Evolutionary conservation across 2,329 filamentous ascomycete species (phyloP), one percentile per base, ranked within the genome.

Genomic region (Kalmusia sp.): DNA sequence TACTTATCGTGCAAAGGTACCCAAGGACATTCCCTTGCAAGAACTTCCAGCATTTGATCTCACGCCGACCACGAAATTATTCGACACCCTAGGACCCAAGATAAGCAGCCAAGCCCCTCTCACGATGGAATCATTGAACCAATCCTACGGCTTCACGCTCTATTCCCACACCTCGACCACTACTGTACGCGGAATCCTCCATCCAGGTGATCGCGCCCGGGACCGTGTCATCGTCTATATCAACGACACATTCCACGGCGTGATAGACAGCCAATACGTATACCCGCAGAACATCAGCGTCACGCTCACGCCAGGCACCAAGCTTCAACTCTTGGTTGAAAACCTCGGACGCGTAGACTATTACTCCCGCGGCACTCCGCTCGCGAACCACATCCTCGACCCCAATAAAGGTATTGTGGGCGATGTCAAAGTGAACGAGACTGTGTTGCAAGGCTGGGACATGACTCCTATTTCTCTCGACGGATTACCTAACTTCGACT

Each of bases 341-440:
- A 83, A 82, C 44, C 70, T 83, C n/a, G 80, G 80, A 1, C 74
- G 80, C 2, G 77, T 82, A 1, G 77, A 82, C 54, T 81, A 79
- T 54, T 73, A 73, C 41, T 73, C 75, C 2, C 62, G 67, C 4
- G 68, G 80, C 8, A 67, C 68, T 5, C 39, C 39, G 0, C 62
- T 62, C 25, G 44, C 49, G 1, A 65, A 67, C 24, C 46, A 56
- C 19, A 24, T 68, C 19, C 39, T 54, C 9, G 79, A 83, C 28
- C 80, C 76, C 21, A 69, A 67, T 19, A 82, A 82, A 56, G 80
- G 80, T 1, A 76, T 83, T 14, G 47, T 66, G 3, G 71, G 72
- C 8, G 59, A 80, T 44, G 77, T 82, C 1, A 77, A 69, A 0
- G 52, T 82, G 1, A 77, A 74, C 1, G 62, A 51, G 0, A 58